These are phyloP conservation scores for Alternaria viburni DNA, from an alignment of 2,329 filamentous ascomycete genomes.

Conservation along the genomic window DNA sequence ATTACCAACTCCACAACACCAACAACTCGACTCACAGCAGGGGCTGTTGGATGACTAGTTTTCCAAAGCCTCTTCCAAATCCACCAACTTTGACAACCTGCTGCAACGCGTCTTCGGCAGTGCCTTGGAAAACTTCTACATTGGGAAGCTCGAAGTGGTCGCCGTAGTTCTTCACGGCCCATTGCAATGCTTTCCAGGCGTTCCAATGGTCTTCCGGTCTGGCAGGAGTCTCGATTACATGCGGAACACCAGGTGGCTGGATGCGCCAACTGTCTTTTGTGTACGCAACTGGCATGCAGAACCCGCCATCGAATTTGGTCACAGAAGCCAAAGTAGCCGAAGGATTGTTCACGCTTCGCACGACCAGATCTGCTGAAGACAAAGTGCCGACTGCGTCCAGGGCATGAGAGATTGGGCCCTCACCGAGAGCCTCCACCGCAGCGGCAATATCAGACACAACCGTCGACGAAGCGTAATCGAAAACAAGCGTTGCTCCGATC, in stretches of 20 bases:
- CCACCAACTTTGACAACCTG: background rate
- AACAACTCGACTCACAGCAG: background rate
- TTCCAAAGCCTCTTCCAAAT: background rate
- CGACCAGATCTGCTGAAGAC: background rate
- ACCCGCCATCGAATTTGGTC: background rate
- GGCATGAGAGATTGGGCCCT: constrained; percentile 1
- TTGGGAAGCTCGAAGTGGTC: background rate
- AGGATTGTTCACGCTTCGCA: background rate
- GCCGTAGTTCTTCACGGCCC: constrained; percentile 10
- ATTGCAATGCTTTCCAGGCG: background rate
- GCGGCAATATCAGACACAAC: constrained; percentile 5
- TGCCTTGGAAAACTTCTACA: constrained; percentile 1
- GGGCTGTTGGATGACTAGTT: constrained; percentile 3
- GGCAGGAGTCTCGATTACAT: background rate
- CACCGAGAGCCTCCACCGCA: constrained; percentile 2
- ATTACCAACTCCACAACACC: background rate
- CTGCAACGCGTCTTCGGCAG: constrained; percentile 4
- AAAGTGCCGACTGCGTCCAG: background rate
- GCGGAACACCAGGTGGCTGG: background rate
- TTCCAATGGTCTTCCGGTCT: background rate
- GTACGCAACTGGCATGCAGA: background rate
- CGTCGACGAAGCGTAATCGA: constrained; percentile 9
- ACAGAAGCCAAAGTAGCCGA: background rate
- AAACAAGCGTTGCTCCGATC: constrained; percentile 14
- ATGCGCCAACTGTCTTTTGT: background rate